Base-by-base conservation (phyloP, 2,329 filamentous ascomycete genomes). In the Aspergillus calidoustus region DNA sequence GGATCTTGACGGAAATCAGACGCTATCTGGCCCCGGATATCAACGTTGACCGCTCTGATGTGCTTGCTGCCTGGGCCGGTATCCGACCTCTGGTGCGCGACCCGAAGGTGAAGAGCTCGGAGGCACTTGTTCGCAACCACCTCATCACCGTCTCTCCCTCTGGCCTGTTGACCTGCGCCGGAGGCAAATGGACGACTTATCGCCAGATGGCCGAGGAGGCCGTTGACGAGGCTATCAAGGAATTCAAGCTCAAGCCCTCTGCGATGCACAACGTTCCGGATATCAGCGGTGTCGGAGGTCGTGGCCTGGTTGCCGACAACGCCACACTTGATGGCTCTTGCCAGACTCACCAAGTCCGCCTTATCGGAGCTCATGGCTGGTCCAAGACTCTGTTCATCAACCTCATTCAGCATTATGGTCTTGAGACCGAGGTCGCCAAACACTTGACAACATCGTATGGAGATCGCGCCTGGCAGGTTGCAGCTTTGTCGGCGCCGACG, bases 321-420 rank as follows among this genome's bases (percentile, higher is more conserved):
- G 89, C 90, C 60, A 84, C 79, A 50, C 82, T 91, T 30, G 88
- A 91, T 71, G 92, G 92, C 47, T 84, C 82, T 50, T 96, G 92
- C 80, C 91, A 94, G 74, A 96, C 92, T 2, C 91, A 95, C 76
- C 87, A 89, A 69, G 89, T 96, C 57, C 89, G 91, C 58, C 83
- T 96, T 38, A 83, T 95, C 62, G 92, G 92, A 68, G 91, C 92
- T 11, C 92, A 96, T 75, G 92, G 92, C 58, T 96, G 89, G 81
- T 93, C 89, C 77, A 93, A 93, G 79, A 92, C 93, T 1, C 87
- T 97, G 25, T 97, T 97, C 81, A 97, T 97, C 83, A 93, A 94
- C 77, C 82, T 97, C 41, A 95, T 97, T 73, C 93, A 97, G 77
- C 91, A 96, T 80, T 97, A 92, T 74, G 92, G 92, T 65, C 81